Conservation (phyloP, 768 basidiomycete species). For the Thelephora aurantiotincta region DNA sequence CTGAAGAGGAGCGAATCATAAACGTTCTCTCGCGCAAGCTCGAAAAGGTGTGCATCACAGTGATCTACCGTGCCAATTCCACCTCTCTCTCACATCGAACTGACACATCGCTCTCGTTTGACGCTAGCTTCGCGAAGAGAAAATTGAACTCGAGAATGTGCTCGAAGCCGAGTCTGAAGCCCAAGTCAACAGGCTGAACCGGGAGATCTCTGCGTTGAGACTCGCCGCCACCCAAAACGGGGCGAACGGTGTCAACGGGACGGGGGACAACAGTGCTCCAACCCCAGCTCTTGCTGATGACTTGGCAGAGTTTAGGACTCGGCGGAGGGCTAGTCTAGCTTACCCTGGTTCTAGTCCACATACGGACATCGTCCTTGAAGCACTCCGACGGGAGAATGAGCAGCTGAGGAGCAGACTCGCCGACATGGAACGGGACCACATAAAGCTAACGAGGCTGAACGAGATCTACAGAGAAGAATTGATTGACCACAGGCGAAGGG, state of each 20-base stretch:
- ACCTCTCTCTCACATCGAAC: not conserved
- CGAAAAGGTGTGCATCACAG: conserved; percentile 43
- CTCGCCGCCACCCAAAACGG: conserved; percentile 39
- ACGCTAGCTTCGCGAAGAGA: conserved; percentile 64
- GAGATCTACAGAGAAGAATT: conserved; percentile 79
- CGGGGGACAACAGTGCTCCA: conserved; percentile 6
- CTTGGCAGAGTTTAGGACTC: not conserved
- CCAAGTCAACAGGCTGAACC: conserved; percentile 63
- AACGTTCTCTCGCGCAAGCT: conserved; percentile 73
- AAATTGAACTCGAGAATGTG: conserved; percentile 68
- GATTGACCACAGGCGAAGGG: conserved; percentile 61
- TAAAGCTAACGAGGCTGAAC: conserved; percentile 59
- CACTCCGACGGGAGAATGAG: conserved; percentile 71
- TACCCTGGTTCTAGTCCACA: conserved; percentile 22
- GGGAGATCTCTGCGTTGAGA: conserved; percentile 55
- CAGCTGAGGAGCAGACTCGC: conserved; percentile 49
- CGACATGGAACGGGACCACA: conserved; percentile 66
- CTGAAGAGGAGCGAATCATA: conserved; percentile 81
- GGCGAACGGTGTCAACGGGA: not conserved
- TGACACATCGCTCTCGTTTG: conserved; percentile 1
- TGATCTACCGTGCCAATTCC: not conserved
- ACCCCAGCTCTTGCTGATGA: conserved; percentile 2
- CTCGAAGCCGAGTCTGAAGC: conserved; percentile 80
- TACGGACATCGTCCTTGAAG: conserved; percentile 53
- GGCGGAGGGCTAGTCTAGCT: not conserved